Percentiles rank a stretch among this genome's conserved stretches.
These are phyloP conservation scores for Psidium guajava DNA, from an alignment of 345 rosid genomes.

Conservation along the genomic window DNA sequence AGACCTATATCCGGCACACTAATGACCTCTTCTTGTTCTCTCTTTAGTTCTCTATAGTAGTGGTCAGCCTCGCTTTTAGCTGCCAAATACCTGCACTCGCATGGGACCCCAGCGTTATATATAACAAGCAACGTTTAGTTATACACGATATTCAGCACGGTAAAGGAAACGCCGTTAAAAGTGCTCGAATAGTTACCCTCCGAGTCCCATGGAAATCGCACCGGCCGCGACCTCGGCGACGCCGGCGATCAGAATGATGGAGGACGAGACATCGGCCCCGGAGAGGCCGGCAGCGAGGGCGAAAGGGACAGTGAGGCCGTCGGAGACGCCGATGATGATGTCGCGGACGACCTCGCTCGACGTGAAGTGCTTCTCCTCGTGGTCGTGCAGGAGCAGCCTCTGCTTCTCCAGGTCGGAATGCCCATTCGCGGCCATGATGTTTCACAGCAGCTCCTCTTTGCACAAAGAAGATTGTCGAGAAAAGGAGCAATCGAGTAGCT, in stretches of 20 bases:
- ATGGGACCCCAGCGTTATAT: neutral
- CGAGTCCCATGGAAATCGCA: constrained; percentile 96
- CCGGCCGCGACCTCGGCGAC: constrained; percentile 92
- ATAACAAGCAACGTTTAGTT: neutral
- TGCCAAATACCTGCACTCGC: constrained; percentile 65
- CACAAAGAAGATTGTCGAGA: neutral
- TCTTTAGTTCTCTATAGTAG: constrained; percentile 56
- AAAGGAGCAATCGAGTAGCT: neutral
- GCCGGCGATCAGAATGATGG: constrained; percentile 87
- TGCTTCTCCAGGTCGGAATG: constrained; percentile 7
- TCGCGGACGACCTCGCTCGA: constrained; percentile 87
- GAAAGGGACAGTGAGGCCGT: constrained; percentile 91
- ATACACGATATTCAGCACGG: neutral
- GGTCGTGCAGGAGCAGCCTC: constrained; percentile 53
- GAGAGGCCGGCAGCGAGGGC: constrained; percentile 96
- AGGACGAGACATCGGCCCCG: constrained; percentile 72
- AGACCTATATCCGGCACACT: constrained; percentile 78
- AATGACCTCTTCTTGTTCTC: constrained; percentile 84
- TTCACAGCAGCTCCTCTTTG: neutral
- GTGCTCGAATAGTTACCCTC: constrained; percentile 44
- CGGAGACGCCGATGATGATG: constrained; percentile 93
- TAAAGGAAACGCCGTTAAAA: neutral
- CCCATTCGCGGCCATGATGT: constrained; percentile 15
- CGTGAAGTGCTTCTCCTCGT: constrained; percentile 84
- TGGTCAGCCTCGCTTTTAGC: constrained; percentile 95